A percentile compares a stretch with the other conserved stretches of the same genome.
phyloP scores from a whole-genome alignment of 257 asterid species.

The Henckelia pumila region DNA sequence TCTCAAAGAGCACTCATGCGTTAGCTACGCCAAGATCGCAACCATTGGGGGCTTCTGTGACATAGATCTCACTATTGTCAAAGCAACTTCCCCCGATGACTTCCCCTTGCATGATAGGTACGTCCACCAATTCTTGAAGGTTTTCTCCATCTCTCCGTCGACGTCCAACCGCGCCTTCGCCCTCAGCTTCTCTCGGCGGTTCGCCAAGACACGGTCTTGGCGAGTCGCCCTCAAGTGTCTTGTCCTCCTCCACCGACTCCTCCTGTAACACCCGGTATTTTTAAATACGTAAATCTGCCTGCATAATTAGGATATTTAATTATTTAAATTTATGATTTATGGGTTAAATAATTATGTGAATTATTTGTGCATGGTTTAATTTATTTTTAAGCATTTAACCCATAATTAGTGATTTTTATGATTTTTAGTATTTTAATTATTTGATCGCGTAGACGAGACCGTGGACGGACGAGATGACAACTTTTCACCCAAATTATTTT shows the following conservation, averaged over 20 bases:
- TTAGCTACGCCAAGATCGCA: constrained; percentile 59
- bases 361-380: no score
- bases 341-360: no score
- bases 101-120: constrained; percentile 46
- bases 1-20: constrained; percentile 41
- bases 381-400: no score
- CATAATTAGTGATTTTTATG: no score
- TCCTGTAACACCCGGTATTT: no score
- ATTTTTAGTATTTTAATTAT: no score
- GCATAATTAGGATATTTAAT: no score
- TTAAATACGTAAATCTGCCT: no score
- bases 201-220: constrained; percentile 54
- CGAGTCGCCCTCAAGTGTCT: constrained; percentile 67
- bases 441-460: no score
- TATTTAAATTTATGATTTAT: no score
- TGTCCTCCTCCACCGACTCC: constrained; percentile 63
- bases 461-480: no score
- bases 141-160: constrained; percentile 44
- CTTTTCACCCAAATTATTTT: no score
- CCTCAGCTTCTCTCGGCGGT: constrained; percentile 39
- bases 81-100: constrained; percentile 65
- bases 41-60: constrained; percentile 58
- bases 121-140: constrained; percentile 42
- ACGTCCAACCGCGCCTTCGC: constrained; percentile 43
- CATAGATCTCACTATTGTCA: constrained; percentile 42